A percentile compares a stretch with the other conserved stretches of the same genome.
phyloP scores from a whole-genome alignment of 371 early-diverging fungal genomes.

The Mortierella polycephala region DNA sequence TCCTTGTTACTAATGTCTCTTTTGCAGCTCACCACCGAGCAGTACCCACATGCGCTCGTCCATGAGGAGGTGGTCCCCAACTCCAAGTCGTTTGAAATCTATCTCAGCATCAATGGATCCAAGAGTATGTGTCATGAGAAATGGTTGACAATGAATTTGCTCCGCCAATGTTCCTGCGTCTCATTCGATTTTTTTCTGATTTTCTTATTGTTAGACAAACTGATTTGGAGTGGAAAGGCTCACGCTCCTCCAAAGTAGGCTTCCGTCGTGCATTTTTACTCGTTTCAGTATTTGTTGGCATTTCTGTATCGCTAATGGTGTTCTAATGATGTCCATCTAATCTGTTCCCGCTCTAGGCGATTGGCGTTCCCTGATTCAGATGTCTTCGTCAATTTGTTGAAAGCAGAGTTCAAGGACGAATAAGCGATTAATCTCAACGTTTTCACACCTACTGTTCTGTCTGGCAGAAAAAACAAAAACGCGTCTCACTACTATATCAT shows the following conservation, averaged over 20 bases:
- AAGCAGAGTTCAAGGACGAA: slow-evolving; percentile 27
- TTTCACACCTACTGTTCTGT: neutral
- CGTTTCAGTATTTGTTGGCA: neutral
- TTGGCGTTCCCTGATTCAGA: slow-evolving; percentile 44
- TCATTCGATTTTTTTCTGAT: neutral
- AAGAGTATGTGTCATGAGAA: slow-evolving; percentile 15
- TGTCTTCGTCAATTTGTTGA: slow-evolving; percentile 29
- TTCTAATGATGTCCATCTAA: too few species aligned
- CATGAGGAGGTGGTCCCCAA: slow-evolving; percentile 33
- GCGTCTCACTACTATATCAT: too few species aligned
- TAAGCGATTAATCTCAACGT: neutral
- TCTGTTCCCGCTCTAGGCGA: slow-evolving; percentile 12
- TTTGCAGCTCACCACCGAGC: slow-evolving; percentile 18
- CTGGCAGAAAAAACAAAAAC: neutral
- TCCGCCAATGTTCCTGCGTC: neutral
- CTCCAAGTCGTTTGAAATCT: slow-evolving; percentile 48
- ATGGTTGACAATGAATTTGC: too few species aligned
- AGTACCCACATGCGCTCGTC: slow-evolving; percentile 23
- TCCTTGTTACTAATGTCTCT: neutral
- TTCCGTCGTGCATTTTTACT: neutral
- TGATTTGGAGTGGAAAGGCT: slow-evolving; percentile 50
- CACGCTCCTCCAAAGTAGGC: slow-evolving; percentile 48
- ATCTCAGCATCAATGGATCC: slow-evolving; percentile 20
- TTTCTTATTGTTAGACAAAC: slow-evolving; percentile 16
- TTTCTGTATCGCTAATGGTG: neutral